phyloP scores from a whole-genome alignment of 2,329 filamentous ascomycete genomes.

The Capronia americana region DNA sequence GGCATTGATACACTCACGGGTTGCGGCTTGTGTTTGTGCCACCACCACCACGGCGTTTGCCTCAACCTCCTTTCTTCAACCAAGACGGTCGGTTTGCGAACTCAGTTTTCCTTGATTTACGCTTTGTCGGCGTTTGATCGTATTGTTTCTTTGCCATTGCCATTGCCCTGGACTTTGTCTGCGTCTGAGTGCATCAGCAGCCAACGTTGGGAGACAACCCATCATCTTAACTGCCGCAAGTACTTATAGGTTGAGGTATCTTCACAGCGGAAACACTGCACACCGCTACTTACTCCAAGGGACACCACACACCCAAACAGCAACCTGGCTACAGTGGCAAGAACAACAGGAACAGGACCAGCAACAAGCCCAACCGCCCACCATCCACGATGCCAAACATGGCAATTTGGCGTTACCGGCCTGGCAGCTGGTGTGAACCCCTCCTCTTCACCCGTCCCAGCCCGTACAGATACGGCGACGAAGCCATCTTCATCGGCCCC shows the following conservation, averaged over 20 bases:
- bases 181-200: background rate
- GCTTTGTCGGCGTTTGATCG: background rate
- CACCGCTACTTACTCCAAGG: background rate
- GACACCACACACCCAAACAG: background rate
- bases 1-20: background rate
- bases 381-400: background rate
- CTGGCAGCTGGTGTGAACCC: slow-evolving; percentile 6
- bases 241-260: background rate
- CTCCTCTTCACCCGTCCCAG: slow-evolving; percentile 6
- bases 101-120: background rate
- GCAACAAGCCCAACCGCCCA: background rate
- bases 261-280: background rate
- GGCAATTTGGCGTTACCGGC: slow-evolving; percentile 11
- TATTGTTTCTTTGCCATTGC: background rate
- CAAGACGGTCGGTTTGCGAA: background rate
- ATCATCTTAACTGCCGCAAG: background rate
- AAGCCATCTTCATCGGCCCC: slow-evolving; percentile 1
- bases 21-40: background rate
- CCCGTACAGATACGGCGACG: background rate
- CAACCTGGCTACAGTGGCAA: background rate
- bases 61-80: slow-evolving; percentile 2
- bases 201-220: background rate
- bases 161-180: background rate
- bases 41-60: background rate
- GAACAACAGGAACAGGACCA: background rate